Evolutionary conservation across 2,329 filamentous ascomycete species (phyloP).

Genomic region (Trichocomaceae sp.): DNA sequence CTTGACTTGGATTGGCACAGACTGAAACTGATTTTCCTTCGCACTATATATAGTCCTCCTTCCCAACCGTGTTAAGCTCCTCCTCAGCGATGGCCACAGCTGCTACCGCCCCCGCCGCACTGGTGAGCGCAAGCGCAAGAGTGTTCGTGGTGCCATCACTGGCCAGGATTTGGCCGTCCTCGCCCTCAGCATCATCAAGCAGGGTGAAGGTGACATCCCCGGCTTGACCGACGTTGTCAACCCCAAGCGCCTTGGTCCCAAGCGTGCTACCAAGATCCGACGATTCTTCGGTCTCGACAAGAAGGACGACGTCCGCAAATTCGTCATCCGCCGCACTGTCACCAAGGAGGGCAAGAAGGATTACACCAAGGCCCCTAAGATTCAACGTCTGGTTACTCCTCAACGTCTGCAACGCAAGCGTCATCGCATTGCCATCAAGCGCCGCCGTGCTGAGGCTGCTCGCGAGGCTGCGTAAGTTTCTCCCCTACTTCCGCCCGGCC

Average conservation of each 20-base stretch:
- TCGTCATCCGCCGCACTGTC: conserved; percentile 98
- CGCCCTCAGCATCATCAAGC: conserved; percentile 93
- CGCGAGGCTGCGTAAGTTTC: conserved; percentile 95
- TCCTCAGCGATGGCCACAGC: conserved; percentile 89
- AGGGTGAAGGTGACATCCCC: conserved; percentile 89
- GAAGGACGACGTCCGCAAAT: conserved; percentile 99
- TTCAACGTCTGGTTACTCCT: conserved; percentile 98
- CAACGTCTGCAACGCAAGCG: conserved; percentile 99
- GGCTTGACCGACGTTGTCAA: conserved; percentile 95
- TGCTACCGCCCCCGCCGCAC: conserved; percentile 98
- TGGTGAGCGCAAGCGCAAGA: conserved; percentile 99
- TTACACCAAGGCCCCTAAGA: conserved; percentile 99
- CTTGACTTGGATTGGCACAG: background rate
- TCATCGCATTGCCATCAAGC: conserved; percentile 96
- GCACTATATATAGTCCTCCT: conserved; percentile 56
- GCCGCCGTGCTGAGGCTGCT: conserved; percentile 90
- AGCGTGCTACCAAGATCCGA: conserved; percentile 99
- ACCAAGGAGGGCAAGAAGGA: conserved; percentile 93
- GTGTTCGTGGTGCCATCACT: conserved; percentile 97
- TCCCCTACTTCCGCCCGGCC: background rate
- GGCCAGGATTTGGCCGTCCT: conserved; percentile 91
- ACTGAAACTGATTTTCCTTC: conserved; percentile 22
- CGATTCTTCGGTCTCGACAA: conserved; percentile 99
- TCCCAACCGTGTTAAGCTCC: conserved; percentile 94
- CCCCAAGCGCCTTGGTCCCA: conserved; percentile 98